A percentile compares a stretch with the other conserved stretches of the same genome.
Evolutionary conservation across 768 basidiomycete species (phyloP).

Genomic region (Mycena filopes): DNA sequence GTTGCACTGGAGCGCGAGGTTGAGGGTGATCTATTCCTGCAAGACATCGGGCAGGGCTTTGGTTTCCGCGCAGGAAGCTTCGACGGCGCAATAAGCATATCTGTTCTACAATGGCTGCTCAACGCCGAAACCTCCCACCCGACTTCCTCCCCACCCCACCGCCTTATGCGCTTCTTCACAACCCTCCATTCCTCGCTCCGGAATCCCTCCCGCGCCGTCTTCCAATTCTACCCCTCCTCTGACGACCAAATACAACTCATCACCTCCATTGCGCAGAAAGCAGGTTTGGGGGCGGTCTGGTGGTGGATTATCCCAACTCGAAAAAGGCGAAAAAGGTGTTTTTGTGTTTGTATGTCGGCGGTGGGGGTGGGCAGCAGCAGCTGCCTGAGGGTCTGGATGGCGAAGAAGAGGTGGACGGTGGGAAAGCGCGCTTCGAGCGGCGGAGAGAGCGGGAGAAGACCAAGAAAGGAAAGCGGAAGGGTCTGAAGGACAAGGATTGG

Average conservation of each 20-base stretch:
- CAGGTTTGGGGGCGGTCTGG: slow-evolving; percentile 97
- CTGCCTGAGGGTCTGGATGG: slow-evolving; percentile 83
- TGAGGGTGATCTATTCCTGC: slow-evolving; percentile 94
- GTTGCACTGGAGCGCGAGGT: slow-evolving; percentile 96
- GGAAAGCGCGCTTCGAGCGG: slow-evolving; percentile 76
- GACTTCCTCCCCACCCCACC: slow-evolving; percentile 90
- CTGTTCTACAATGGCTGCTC: slow-evolving; percentile 98
- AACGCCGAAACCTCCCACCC: slow-evolving; percentile 95
- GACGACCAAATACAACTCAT: slow-evolving; percentile 98
- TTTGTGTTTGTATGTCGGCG: slow-evolving; percentile 90
- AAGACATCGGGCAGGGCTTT: slow-evolving; percentile 98
- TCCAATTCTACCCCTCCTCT: slow-evolving; percentile 96
- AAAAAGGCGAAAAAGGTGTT: slow-evolving; percentile 97
- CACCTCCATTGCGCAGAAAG: slow-evolving; percentile 90
- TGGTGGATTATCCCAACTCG: slow-evolving; percentile 97
- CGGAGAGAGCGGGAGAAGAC: slow-evolving; percentile 68
- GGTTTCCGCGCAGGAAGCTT: slow-evolving; percentile 97
- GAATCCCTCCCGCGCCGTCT: slow-evolving; percentile 86
- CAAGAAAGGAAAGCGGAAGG: slow-evolving; percentile 76
- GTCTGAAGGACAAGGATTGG: slow-evolving; percentile 86
- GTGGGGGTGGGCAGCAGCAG: slow-evolving; percentile 70
- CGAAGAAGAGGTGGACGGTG: slow-evolving; percentile 61
- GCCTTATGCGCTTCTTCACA: slow-evolving; percentile 89
- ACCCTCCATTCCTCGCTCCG: slow-evolving; percentile 88
- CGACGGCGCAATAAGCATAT: slow-evolving; percentile 98